Base-by-base conservation (phyloP, 108 stramenopile genomes). In the Skeletonema grethae region DNA sequence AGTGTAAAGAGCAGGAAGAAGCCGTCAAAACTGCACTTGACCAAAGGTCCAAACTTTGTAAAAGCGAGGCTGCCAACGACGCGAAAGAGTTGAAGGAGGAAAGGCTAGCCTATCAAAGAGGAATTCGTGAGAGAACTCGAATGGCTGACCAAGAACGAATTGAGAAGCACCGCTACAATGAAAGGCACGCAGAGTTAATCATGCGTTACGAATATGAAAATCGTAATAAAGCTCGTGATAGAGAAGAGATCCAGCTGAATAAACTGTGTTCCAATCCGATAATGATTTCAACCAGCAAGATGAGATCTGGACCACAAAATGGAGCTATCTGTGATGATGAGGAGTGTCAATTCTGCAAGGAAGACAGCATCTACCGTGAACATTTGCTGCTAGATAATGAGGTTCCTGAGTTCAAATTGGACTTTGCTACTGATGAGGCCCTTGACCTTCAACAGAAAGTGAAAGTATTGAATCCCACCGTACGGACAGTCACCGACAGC, bases 141-240 rank as follows among this genome's bases (percentile, higher is more conserved):
- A 53, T 72, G 3, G 67, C 68, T 1, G 79, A 80, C 65, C 67
- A 62, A 6, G 79, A 80, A 57, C 43, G 79, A 70, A 80, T 80
- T 22, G 79, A 80, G 61, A 80, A 73, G 35, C 79, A 80, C 12
- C 73, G 46, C 38, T 80, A 69, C 41, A 73, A 32, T 25, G 79
- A 80, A 24, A 53, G 67, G 9, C 67, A 62, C 15, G 60, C 69
- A 30, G 68, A 68, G 43, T 35, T 65, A 57, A 57, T 65, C 61
- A 59, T 80, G 72, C 68, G 65, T 20, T 80, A 73, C 43, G 72
- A 73, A 28, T 80, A 80, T 38, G 72, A 80, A 61, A 80, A 80
- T 63, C 64, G 79, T 4, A 80, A 80, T 39, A 72, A 57, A 59
- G 63, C 58, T 7, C 79, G 72, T 15, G 69, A 60, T 39, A 43